Evolutionary conservation across 352 stramenopile species (phyloP), one percentile per base, ranked within the genome.

Genomic region (Salisapilia sapeloensis): DNA sequence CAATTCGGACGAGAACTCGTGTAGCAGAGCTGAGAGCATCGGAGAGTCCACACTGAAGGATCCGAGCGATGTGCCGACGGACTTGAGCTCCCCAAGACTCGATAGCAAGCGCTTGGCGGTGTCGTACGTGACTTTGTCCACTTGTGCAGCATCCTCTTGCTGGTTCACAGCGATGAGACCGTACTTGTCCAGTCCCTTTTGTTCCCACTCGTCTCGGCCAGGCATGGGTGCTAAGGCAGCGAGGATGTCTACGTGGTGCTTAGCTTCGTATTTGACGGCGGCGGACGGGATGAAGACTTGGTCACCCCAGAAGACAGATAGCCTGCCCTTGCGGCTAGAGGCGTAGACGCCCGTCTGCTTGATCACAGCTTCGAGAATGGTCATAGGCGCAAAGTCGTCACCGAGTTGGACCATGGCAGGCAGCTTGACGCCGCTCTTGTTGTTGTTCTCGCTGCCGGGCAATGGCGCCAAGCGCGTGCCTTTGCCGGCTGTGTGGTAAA

Each of bases 341-440:
- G 91, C 92, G 53, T 98, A 98, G 37, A 98, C 90, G 36, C 92
- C 89, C 14, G 94, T 98, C 72, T 98, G 93, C 72, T 97, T 96
- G 29, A 98, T 72, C 22, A 98, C 94, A 12, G 91, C 89, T 53
- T 98, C 94, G 24, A 98, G 75, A 44, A 98, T 97, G 11, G 92
- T 98, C 55, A 98, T 93, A 24, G 89, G 80, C 48, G 94, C 75
- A 15, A 72, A 70, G 32, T 77, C 65, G 20, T 90, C 74, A 38
- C 72, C 65, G 26, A 92, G 67, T 48, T 83, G 66, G 48, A 95
- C 62, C 53, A 89, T 94, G 27, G 92, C 85, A 3, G 92, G 92
- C 19, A 98, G 69, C 84, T 98, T 98, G 28, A 98, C 94, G 36
- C 92, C 94, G 16, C 92, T 96, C 63, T 98, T 98, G 71, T 98